Evolutionary conservation across 768 basidiomycete species (phyloP).

Genomic region (Boletus edulis): DNA sequence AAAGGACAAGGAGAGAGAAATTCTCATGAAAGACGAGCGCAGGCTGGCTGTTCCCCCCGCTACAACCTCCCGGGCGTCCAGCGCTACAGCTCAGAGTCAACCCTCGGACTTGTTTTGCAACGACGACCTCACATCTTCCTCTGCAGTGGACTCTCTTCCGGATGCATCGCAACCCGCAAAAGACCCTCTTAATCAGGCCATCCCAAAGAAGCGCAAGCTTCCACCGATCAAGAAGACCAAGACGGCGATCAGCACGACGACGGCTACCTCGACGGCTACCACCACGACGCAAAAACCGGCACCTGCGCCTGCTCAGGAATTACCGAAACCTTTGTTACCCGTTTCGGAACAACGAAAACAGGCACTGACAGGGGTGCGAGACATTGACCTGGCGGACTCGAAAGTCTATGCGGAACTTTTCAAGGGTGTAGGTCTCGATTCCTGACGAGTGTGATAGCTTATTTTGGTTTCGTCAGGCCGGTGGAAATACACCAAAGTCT

Average conservation of each 20-base stretch:
- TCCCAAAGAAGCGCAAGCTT: constrained; percentile 61
- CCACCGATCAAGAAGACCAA: constrained; percentile 72
- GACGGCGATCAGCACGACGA: constrained; percentile 21
- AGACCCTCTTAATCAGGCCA: constrained; percentile 21
- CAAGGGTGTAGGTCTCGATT: constrained; percentile 41
- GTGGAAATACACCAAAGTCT: constrained; percentile 43
- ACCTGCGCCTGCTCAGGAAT: constrained; percentile 13
- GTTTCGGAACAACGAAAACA: constrained; percentile 36
- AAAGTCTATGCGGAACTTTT: constrained; percentile 66
- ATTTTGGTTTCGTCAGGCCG: constrained; percentile 30
- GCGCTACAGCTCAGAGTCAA: constrained; percentile 34
- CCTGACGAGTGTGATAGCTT: neutral
- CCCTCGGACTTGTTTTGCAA: constrained; percentile 29
- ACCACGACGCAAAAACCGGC: constrained; percentile 25
- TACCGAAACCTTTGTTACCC: constrained; percentile 28
- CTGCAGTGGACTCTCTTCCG: constrained; percentile 6
- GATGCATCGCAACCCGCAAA: constrained; percentile 15
- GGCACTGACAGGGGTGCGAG: constrained; percentile 46
- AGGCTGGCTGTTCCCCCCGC: constrained; percentile 22
- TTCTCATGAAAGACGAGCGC: constrained; percentile 43
- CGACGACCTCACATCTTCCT: constrained; percentile 20
- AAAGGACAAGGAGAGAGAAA: constrained; percentile 35
- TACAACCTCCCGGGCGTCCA: constrained; percentile 24
- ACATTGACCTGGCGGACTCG: constrained; percentile 62
- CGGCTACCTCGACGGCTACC: constrained; percentile 23